Percentiles rank a stretch among this genome's conserved stretches.
Evolutionary conservation across 2,329 filamentous ascomycete species (phyloP).

Genomic region (Colletotrichum cordylinicola): DNA sequence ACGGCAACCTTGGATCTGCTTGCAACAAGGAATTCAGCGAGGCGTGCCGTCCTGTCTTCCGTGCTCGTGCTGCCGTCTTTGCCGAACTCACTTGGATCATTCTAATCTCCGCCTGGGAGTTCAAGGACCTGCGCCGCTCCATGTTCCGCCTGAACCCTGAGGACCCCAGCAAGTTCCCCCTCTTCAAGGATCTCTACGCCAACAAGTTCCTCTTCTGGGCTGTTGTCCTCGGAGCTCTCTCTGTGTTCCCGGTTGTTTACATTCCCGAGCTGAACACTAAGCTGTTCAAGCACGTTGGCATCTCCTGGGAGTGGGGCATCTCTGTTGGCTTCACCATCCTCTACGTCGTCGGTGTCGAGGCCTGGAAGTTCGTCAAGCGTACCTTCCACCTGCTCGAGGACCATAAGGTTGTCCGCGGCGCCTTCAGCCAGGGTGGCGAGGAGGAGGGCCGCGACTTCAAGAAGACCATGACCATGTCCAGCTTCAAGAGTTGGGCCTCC

Average conservation of each 20-base stretch:
- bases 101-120: conserved; percentile 79
- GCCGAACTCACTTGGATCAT: conserved; percentile 77
- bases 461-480: conserved; percentile 57
- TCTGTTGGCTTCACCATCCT: conserved; percentile 67
- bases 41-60: conserved; percentile 66
- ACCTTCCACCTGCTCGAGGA: conserved; percentile 57
- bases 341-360: conserved; percentile 72
- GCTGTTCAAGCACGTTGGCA: conserved; percentile 75
- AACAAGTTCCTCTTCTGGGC: conserved; percentile 77
- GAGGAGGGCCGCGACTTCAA: conserved; percentile 44
- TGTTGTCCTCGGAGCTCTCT: conserved; percentile 64
- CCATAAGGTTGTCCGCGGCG: conserved; percentile 52
- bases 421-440: conserved; percentile 59
- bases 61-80: conserved; percentile 75
- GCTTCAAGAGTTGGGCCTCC: conserved; percentile 53
- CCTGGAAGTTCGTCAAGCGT: conserved; percentile 75
- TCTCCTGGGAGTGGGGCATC: conserved; percentile 79
- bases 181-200: conserved; percentile 68
- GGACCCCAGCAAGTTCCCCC: conserved; percentile 53
- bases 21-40: conserved; percentile 68
- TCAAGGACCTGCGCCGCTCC: conserved; percentile 74
- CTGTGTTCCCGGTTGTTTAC: conserved; percentile 73
- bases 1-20: conserved; percentile 59
- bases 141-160: conserved; percentile 71
- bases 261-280: conserved; percentile 73